Evolutionary conservation across 805 yeast species (phyloP), one percentile per base, ranked within the genome.

Genomic region (Hanseniaspora vineae): DNA sequence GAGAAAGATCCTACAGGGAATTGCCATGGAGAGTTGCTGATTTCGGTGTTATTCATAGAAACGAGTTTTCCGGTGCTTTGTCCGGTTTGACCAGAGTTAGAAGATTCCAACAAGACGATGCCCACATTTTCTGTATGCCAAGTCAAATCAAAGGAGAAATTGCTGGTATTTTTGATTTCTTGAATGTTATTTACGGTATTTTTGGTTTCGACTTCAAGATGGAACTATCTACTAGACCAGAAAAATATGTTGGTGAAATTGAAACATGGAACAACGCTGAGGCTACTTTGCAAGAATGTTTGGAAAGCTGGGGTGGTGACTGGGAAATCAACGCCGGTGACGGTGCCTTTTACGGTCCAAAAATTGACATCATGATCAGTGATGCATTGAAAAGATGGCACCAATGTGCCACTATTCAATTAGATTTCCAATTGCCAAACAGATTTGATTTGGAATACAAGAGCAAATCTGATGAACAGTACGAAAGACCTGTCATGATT

Each of bases 21-120:
- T 74, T 90, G 66, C 98, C 98, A 60, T 84, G 95, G 95, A 84
- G 98, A 75, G 94, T 87, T 69, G 96, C 97, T 50, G 98, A 90
- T 67, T 89, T 89, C 55, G 96, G 97, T 68, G 97, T 90, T 47
- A 76, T 90, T 56, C 98, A 90, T 73, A 81, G 98, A 75, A 90
- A 90, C 66, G 98, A 90, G 69, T 85, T 83, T 58, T 80, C 92
- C 40, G 97, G 97, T 68, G 97, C 97, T 12, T 74, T 90, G 55
- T 80, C 96, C 40, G 92, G 92, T 45, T 79, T 90, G 66, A 92
- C 98, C 49, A 84, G 98, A 71, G 97, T 92, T 44, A 84, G 98
- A 72, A 81, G 97, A 69, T 90, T 90, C 84, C 98, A 90, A 69
- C 98, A 90, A 72, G 98, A 90, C 68, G 98, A 90, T 70, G 97